Evolutionary conservation across 768 basidiomycete genomes (phyloP).

Genomic region (Lactarius vividus): DNA sequence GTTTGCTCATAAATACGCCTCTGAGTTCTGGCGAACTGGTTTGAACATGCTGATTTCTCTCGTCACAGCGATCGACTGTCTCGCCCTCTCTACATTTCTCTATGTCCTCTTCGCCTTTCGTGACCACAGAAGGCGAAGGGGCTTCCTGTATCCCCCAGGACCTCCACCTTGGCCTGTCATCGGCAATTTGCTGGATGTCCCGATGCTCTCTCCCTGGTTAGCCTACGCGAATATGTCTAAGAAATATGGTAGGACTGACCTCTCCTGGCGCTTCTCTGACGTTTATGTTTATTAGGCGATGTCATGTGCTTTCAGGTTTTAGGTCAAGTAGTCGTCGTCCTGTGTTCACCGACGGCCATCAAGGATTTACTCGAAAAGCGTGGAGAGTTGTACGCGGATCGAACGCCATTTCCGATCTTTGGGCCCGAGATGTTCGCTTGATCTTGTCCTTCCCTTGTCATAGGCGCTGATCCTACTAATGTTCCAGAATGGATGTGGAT

Average conservation of each 20-base stretch:
- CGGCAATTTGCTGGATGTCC: slow-evolving; percentile 12
- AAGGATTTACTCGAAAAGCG: slow-evolving; percentile 18
- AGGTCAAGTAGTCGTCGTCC: slow-evolving; percentile 9
- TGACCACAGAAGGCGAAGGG: background rate
- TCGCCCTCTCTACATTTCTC: background rate
- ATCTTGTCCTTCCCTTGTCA: no score
- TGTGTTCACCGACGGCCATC: background rate
- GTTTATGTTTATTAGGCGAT: background rate
- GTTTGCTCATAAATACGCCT: background rate
- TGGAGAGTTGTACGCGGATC: slow-evolving; percentile 8
- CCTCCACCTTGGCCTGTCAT: background rate
- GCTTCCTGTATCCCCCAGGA: slow-evolving; percentile 1
- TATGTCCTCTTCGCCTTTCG: background rate
- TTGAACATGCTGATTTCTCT: background rate
- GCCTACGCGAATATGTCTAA: slow-evolving; percentile 4
- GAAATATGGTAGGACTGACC: slow-evolving; percentile 7
- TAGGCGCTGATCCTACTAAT: background rate
- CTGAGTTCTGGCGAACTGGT: background rate
- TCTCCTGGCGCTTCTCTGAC: background rate
- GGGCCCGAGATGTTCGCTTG: background rate
- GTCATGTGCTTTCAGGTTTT: slow-evolving; percentile 9
- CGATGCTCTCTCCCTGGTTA: slow-evolving; percentile 5
- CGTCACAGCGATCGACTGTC: background rate
- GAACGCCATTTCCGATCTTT: slow-evolving; percentile 5
- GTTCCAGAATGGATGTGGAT: background rate